Evolutionary conservation across 257 asterid genomes (phyloP).

Genomic region (Verbascum thapsus): DNA sequence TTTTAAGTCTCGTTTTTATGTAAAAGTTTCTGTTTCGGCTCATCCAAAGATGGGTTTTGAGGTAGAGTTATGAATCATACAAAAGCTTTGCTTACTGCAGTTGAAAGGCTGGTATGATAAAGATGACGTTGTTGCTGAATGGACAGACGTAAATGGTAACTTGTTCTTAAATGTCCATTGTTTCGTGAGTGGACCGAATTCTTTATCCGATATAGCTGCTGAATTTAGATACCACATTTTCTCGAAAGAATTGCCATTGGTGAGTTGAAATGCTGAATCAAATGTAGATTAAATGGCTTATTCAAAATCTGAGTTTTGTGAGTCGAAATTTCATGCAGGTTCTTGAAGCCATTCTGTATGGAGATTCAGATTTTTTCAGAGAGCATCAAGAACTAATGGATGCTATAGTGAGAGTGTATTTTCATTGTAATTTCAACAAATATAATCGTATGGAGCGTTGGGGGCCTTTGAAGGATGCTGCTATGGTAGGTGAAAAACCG

Average conservation of each 20-base stretch:
- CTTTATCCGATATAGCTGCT: slow-evolving; percentile 69
- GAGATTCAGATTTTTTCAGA: slow-evolving; percentile 71
- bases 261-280: slow-evolving; percentile 26
- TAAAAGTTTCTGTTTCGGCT: not conserved
- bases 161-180: slow-evolving; percentile 85
- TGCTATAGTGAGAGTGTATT: slow-evolving; percentile 73
- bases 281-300: not conserved
- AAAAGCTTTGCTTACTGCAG: slow-evolving; percentile 37
- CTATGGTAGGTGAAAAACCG: slow-evolving; percentile 59
- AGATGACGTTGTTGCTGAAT: slow-evolving; percentile 93
- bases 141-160: slow-evolving; percentile 75
- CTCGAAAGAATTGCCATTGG: slow-evolving; percentile 95
- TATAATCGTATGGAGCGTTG: slow-evolving; percentile 83
- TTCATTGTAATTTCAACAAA: slow-evolving; percentile 78
- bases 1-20: not conserved
- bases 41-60: no score
- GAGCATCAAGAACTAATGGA: slow-evolving; percentile 71
- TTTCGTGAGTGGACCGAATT: slow-evolving; percentile 78
- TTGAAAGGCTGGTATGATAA: slow-evolving; percentile 83
- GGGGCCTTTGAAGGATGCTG: slow-evolving; percentile 91
- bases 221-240: slow-evolving; percentile 87
- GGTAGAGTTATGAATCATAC: no score
- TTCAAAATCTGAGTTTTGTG: not conserved
- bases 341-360: slow-evolving; percentile 80
- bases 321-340: slow-evolving; percentile 44